A percentile compares a stretch with the other conserved stretches of the same genome.
Conservation (phyloP, 306 rosid genomes). For the Medicago lupulina region DNA sequence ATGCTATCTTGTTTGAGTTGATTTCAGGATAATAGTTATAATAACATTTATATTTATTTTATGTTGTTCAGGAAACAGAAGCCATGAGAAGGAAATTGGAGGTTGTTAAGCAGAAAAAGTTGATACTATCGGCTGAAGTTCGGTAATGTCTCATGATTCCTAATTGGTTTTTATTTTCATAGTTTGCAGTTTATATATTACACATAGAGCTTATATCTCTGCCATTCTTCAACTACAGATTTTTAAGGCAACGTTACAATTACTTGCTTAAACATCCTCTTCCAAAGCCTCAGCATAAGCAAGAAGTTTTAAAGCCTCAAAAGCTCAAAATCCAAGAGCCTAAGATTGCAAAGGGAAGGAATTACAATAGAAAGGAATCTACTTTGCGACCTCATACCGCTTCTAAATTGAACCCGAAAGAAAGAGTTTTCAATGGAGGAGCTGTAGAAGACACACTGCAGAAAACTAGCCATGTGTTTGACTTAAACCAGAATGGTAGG, state of each 20-base stretch:
- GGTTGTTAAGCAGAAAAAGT: slow-evolving; percentile 63
- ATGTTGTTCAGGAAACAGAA: slow-evolving; percentile 74
- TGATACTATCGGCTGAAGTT: slow-evolving; percentile 75
- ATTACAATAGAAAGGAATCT: slow-evolving; percentile 56
- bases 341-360: slow-evolving; percentile 55
- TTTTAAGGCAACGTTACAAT: slow-evolving; percentile 69
- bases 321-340: slow-evolving; percentile 53
- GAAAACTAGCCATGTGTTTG: slow-evolving; percentile 55
- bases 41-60: slow-evolving; percentile 23
- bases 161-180: background rate
- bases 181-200: background rate
- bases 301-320: slow-evolving; percentile 43
- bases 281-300: slow-evolving; percentile 51
- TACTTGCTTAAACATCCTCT: slow-evolving; percentile 59
- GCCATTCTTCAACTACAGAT: slow-evolving; percentile 57
- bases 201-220: slow-evolving; percentile 2
- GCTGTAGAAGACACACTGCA: slow-evolving; percentile 40
- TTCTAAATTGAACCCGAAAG: slow-evolving; percentile 61
- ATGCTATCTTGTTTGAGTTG: slow-evolving; percentile 18
- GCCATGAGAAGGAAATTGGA: slow-evolving; percentile 67
- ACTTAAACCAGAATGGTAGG: slow-evolving; percentile 71
- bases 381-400: slow-evolving; percentile 33
- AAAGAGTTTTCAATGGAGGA: slow-evolving; percentile 52
- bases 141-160: slow-evolving; percentile 52
- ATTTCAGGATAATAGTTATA: slow-evolving; percentile 24